These are phyloP conservation scores for Naganishia cerealis DNA, from an alignment of 1,284 basidiomycete genomes.

Conservation along the genomic window DNA sequence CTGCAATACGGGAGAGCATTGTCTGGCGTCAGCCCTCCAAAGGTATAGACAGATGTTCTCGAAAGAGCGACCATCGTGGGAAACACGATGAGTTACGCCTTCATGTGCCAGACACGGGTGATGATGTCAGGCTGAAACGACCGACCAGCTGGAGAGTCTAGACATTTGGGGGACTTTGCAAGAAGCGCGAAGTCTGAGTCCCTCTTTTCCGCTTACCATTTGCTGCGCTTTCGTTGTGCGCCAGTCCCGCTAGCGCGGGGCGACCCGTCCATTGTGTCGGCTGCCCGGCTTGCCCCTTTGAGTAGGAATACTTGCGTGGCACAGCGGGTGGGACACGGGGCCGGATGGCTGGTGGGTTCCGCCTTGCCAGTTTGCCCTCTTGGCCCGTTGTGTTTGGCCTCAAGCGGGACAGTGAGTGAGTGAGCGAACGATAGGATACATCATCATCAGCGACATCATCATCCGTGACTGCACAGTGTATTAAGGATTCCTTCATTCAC, in stretches of 20 bases:
- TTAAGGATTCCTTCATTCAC: constrained; percentile 2
- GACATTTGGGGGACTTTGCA: constrained; percentile 3
- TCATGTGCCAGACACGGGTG: constrained; percentile 19
- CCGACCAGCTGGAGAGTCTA: not conserved
- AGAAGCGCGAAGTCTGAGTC: not conserved
- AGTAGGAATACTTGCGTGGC: not conserved
- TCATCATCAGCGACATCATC: constrained; percentile 21
- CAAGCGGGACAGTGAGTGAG: constrained; percentile 8
- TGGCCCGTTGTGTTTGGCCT: constrained; percentile 4
- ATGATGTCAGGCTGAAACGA: constrained; percentile 16
- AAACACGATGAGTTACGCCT: not conserved
- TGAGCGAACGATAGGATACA: constrained; percentile 7
- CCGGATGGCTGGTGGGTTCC: not conserved
- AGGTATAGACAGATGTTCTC: not conserved
- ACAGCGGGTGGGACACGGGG: not conserved
- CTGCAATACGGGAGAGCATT: no score
- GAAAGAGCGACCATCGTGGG: constrained; percentile 22
- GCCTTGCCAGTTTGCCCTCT: not conserved
- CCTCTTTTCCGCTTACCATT: constrained; percentile 1
- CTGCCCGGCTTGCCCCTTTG: constrained; percentile 20
- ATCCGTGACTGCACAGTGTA: constrained; percentile 4
- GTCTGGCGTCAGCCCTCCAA: no score
- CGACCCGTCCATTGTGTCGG: not conserved
- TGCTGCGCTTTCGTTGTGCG: not conserved
- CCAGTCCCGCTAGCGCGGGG: not conserved